Evolutionary conservation across 495 filamentous ascomycete genomes (phyloP).

Genomic region (Platismatia glauca): DNA sequence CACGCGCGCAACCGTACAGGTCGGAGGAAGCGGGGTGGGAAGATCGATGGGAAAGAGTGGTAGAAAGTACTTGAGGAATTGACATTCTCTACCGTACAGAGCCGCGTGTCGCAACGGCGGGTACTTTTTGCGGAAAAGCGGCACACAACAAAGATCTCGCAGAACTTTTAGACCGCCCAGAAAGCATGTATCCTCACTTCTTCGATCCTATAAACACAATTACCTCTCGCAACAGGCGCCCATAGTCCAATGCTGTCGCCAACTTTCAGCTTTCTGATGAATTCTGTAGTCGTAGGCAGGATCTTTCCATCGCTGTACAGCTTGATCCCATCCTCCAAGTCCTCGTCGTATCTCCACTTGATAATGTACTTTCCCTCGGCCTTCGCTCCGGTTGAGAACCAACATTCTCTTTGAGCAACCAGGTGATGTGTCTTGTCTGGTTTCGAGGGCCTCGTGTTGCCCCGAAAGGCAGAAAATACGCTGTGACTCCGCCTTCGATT

Average conservation of each 20-base stretch:
- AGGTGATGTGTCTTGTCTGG: background rate
- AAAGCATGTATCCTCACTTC: background rate
- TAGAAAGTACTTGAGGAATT: background rate
- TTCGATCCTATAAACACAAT: background rate
- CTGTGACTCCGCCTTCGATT: background rate
- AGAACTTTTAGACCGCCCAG: background rate
- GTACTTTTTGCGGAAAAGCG: background rate
- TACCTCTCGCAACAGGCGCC: slow-evolving; percentile 1
- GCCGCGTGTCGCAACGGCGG: background rate
- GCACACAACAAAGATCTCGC: background rate
- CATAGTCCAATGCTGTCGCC: background rate
- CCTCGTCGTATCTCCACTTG: background rate
- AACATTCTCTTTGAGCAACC: background rate
- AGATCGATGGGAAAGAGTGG: background rate
- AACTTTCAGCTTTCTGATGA: background rate
- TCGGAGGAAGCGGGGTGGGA: background rate
- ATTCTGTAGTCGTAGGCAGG: background rate
- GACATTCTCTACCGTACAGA: background rate
- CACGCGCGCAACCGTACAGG: background rate
- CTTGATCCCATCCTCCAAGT: background rate
- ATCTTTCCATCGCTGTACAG: background rate
- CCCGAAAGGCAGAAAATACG: background rate
- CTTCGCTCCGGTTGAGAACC: background rate
- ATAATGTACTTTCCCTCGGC: background rate
- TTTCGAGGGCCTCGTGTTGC: background rate